Evolutionary conservation across 495 filamentous ascomycete species (phyloP).

Genomic region (Aspergillus kassunensis): DNA sequence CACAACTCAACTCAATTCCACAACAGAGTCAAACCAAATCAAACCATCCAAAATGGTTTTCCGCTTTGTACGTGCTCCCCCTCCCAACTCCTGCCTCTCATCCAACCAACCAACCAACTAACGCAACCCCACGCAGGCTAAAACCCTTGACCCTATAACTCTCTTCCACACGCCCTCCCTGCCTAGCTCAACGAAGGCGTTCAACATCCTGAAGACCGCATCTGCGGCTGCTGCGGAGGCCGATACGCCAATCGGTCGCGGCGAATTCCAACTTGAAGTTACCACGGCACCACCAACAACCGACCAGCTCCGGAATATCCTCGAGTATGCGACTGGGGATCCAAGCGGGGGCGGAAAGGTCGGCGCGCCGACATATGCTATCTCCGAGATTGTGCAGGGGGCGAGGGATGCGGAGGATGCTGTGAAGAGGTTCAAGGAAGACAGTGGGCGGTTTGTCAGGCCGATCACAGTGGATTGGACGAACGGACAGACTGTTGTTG

Average conservation of each 20-base stretch:
- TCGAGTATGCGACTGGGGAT: conserved; percentile 72
- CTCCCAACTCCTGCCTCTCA: background rate
- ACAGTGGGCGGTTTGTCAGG: conserved; percentile 58
- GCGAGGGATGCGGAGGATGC: conserved; percentile 71
- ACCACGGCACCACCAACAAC: conserved; percentile 74
- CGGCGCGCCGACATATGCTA: conserved; percentile 26
- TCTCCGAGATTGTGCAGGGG: conserved; percentile 60
- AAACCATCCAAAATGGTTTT: conserved; percentile 32
- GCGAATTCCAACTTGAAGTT: conserved; percentile 81
- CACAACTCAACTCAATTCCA: too few relatives aligned
- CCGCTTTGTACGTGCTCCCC: conserved; percentile 34
- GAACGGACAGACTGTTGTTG: conserved; percentile 73
- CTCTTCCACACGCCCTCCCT: conserved; percentile 83
- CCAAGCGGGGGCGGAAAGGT: conserved; percentile 32
- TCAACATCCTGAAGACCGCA: conserved; percentile 70
- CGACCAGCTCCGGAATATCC: conserved; percentile 80
- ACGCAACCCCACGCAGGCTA: conserved; percentile 47
- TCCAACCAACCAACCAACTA: background rate
- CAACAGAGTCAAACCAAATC: too few relatives aligned
- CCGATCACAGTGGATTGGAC: conserved; percentile 87
- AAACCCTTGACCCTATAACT: conserved; percentile 86
- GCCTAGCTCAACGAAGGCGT: conserved; percentile 60
- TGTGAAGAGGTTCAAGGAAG: conserved; percentile 62
- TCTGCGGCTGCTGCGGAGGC: conserved; percentile 50
- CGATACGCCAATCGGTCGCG: conserved; percentile 46